These are phyloP conservation scores for Pythium insidiosum DNA, from an alignment of 352 stramenopile genomes.

Conservation along the genomic window DNA sequence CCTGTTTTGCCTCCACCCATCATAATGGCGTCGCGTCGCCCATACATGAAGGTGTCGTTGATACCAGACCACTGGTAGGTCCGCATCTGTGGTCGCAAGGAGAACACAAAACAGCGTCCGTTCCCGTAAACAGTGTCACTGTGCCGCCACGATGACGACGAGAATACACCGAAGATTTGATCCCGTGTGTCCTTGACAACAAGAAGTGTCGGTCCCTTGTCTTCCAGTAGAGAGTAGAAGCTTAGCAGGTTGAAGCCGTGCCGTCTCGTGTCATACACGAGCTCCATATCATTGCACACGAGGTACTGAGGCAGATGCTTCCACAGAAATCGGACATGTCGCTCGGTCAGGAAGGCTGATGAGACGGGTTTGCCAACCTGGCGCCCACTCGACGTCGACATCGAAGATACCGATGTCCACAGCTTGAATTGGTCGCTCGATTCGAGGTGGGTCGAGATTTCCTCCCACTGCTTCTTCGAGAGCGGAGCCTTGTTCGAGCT, in stretches of 20 bases:
- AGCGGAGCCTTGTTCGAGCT: neutral
- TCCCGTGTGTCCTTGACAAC: slow-evolving; percentile 60
- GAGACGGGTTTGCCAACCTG: no score
- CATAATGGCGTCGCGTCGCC: slow-evolving; percentile 40
- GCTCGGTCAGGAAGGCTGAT: slow-evolving; percentile 54
- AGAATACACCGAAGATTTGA: slow-evolving; percentile 74
- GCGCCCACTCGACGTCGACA: neutral
- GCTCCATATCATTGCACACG: slow-evolving; percentile 62
- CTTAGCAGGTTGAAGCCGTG: slow-evolving; percentile 70
- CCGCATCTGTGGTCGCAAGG: slow-evolving; percentile 42
- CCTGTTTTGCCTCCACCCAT: slow-evolving; percentile 58
- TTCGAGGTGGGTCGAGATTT: slow-evolving; percentile 35
- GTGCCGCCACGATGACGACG: slow-evolving; percentile 50
- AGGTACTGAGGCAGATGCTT: slow-evolving; percentile 51
- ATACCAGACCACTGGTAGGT: slow-evolving; percentile 52
- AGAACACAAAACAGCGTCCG: slow-evolving; percentile 68
- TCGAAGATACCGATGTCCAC: slow-evolving; percentile 15
- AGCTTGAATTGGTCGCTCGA: slow-evolving; percentile 52
- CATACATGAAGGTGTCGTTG: slow-evolving; percentile 71
- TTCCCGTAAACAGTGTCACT: slow-evolving; percentile 58
- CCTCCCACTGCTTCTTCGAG: slow-evolving; percentile 14
- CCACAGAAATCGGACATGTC: slow-evolving; percentile 62
- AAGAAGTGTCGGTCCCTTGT: slow-evolving; percentile 56
- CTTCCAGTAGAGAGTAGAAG: slow-evolving; percentile 48
- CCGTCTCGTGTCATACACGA: slow-evolving; percentile 46